phyloP scores from a whole-genome alignment of 805 yeast species.

The Clavispora carvajalis region DNA sequence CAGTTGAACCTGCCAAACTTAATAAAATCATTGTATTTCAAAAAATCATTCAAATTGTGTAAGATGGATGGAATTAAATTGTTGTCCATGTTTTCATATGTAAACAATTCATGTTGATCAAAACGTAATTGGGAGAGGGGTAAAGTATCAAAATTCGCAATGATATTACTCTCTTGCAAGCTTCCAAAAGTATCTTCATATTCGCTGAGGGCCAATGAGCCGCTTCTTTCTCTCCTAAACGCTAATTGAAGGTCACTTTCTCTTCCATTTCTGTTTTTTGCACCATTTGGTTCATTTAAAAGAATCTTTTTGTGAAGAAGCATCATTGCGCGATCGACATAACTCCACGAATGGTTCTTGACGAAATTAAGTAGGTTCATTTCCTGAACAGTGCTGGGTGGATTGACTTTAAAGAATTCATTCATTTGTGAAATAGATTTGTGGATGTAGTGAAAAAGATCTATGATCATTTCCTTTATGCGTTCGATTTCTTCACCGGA shows the following conservation, averaged over 20 bases:
- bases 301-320: constrained; percentile 38
- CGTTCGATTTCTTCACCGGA: constrained; percentile 38
- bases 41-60: constrained; percentile 52
- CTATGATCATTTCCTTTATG: constrained; percentile 44
- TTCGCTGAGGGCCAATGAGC: constrained; percentile 27
- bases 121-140: constrained; percentile 33
- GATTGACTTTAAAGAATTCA: constrained; percentile 26
- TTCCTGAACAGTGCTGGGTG: constrained; percentile 35
- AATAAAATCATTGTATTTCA: constrained; percentile 47
- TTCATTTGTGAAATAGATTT: constrained; percentile 40
- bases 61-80: constrained; percentile 53
- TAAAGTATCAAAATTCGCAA: constrained; percentile 32
- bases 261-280: background rate
- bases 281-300: constrained; percentile 22
- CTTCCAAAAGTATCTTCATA: constrained; percentile 39
- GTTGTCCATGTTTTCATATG: constrained; percentile 46
- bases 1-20: constrained; percentile 53
- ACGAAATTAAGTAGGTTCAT: constrained; percentile 45
- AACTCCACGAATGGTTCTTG: constrained; percentile 43
- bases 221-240: constrained; percentile 14
- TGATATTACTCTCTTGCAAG: constrained; percentile 34
- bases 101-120: constrained; percentile 35
- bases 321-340: constrained; percentile 51
- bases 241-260: background rate
- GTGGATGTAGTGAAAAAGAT: constrained; percentile 46